Base-by-base conservation (phyloP, 345 rosid genomes). In the Geranium rotundifolium region DNA sequence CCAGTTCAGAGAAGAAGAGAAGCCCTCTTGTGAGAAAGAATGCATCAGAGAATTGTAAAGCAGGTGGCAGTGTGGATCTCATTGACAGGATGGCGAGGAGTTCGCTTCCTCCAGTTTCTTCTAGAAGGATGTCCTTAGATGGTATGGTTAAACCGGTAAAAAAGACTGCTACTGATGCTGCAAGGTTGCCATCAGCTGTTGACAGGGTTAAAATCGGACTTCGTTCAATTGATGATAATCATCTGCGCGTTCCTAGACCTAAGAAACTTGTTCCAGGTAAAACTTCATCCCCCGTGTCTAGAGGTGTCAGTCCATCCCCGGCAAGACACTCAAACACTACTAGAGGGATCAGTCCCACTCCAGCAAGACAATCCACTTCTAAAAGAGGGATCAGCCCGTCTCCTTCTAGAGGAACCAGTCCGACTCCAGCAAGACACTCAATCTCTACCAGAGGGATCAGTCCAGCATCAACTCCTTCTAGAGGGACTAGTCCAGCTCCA, bases 41-140 rank as follows among this genome's bases (percentile, higher is more conserved):
- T 71, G 79, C 81, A 27, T 82, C 88, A 6, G 97, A 93, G 85
- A 93, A 93, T 76, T 86, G 96, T 37, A 93, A 85, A 79, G 97
- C 97, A 41, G 69, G 70, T 59, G 91, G 70, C 76, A 83, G 82
- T 77, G 76, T 73, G 71, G 95, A 86, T 83, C 80, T 83, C 66
- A 71, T 74, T 9, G 88, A 81, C 65, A 86, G 72, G 79, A 74
- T 72, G 30, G 61, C 77, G 18, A 77, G 80, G 78, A 65, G 64
- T 54, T 34, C 73, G 60, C 62, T 81, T 17, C 60, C 78, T 29
- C 67, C 77, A 34, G 71, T 81, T 70, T 76, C 95, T 23, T 67
- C 65, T 8, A 84, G 85, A 79, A 79, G 86, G 76, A 63, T 65
- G 64, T 75, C 84, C 56, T 61, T 80, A 71, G 82, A 79, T 72